Base-by-base conservation (phyloP, 2,329 filamentous ascomycete species). In the Fusarium transvaalense region DNA sequence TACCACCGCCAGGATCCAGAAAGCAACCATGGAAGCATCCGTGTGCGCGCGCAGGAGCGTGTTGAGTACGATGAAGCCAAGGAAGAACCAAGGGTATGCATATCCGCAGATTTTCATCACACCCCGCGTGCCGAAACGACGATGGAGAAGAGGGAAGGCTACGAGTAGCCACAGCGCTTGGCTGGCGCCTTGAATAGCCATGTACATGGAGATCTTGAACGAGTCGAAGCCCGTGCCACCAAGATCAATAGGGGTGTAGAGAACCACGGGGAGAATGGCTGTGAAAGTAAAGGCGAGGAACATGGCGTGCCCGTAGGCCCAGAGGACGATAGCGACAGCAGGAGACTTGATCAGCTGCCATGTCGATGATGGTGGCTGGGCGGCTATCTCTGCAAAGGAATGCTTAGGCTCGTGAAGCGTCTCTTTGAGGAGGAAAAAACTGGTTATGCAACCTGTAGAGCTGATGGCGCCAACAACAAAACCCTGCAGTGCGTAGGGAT, bases 131-230 rank as follows among this genome's bases (percentile, higher is more conserved):
- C 92, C 91, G 23, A 89, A 76, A 21, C 86, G 86, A 35, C 78
- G 81, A 74, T 95, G 92, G 2, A 95, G 77, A 1, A 83, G 80
- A 1, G 92, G 91, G 74, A 95, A 94, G 32, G 85, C 81, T 15
- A 92, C 66, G 0, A 95, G 82, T 3, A 93, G 85, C 91, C 92
- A 95, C 9, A 86, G 59, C 1, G 91, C 88, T 76, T 95, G 92
- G 6, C 87, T 83, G 17, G 86, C 79, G 14, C 92, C 92, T 23
- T 84, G 86, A 2, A 89, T 59, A 2, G 84, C 87, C 80, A 95
- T 86, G 78, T 90, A 86, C 4, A 88, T 71, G 2, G 90, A 89
- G 65, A 94, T 95, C 53, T 87, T 84, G 6, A 85, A 75, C 0
- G 90, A 81, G 0, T 82, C 78, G 76, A 94, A 90, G 4, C 84